Evolutionary conservation across 2,329 filamentous ascomycete genomes (phyloP).

Genomic region (Diaporthe longicolla): DNA sequence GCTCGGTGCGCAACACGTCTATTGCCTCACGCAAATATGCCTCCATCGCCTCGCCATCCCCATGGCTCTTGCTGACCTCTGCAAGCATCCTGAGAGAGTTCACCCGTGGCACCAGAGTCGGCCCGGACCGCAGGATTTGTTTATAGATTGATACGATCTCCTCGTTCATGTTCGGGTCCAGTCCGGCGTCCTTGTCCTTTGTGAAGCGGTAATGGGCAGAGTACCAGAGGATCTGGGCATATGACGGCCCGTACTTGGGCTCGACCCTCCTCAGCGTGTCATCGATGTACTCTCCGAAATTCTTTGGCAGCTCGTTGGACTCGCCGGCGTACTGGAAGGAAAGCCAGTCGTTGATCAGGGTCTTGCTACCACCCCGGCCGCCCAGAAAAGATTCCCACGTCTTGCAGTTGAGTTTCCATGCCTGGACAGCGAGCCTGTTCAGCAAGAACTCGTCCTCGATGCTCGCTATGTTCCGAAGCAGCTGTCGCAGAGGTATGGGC

Average conservation of each 20-base stretch:
- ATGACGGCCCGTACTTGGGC: slow-evolving; percentile 20
- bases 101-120: slow-evolving; percentile 16
- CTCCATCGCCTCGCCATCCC: slow-evolving; percentile 18
- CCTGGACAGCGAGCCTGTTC: slow-evolving; percentile 30
- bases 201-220: slow-evolving; percentile 24
- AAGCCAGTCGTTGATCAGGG: slow-evolving; percentile 26
- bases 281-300: slow-evolving; percentile 27
- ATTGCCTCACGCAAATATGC: slow-evolving; percentile 22
- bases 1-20: slow-evolving; percentile 12
- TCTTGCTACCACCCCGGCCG: slow-evolving; percentile 30
- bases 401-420: slow-evolving; percentile 38
- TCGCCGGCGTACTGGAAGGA: slow-evolving; percentile 24
- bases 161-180: slow-evolving; percentile 17
- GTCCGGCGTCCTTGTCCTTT: slow-evolving; percentile 27
- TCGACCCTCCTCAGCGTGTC: slow-evolving; percentile 5
- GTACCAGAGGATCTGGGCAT: slow-evolving; percentile 28
- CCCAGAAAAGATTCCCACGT: slow-evolving; percentile 34
- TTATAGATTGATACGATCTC: slow-evolving; percentile 14
- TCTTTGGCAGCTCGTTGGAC: slow-evolving; percentile 22
- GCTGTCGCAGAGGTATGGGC: slow-evolving; percentile 26
- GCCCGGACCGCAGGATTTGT: slow-evolving; percentile 5
- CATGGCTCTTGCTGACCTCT: slow-evolving; percentile 4
- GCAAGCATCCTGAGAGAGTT: slow-evolving; percentile 19
- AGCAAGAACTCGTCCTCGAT: slow-evolving; percentile 38
- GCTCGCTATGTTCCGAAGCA: slow-evolving; percentile 29